phyloP scores from a whole-genome alignment of 805 yeast species.

The Kuraishia hungarica region DNA sequence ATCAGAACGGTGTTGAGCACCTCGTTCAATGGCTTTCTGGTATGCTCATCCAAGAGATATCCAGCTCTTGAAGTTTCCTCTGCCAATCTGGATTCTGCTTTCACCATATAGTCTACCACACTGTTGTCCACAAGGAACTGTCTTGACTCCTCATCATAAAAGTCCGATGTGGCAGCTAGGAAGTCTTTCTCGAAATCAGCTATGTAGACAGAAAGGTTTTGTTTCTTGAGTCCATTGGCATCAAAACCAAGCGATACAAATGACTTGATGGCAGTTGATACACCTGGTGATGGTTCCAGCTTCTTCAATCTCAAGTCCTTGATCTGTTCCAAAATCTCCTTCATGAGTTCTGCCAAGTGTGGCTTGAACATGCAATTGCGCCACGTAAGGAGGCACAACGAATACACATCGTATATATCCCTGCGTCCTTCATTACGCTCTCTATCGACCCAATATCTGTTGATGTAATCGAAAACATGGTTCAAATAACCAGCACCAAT shows the following conservation, averaged over 20 bases:
- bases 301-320: constrained; percentile 74
- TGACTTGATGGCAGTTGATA: constrained; percentile 74
- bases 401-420: constrained; percentile 85
- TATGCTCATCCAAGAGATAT: constrained; percentile 77
- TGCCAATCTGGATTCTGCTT: constrained; percentile 72
- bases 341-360: constrained; percentile 50
- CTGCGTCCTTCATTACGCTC: constrained; percentile 91
- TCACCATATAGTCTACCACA: constrained; percentile 84
- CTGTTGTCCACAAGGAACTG: constrained; percentile 63
- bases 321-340: constrained; percentile 69
- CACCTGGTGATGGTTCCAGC: constrained; percentile 53
- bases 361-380: constrained; percentile 69
- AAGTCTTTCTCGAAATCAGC: constrained; percentile 73
- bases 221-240: constrained; percentile 78
- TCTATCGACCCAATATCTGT: constrained; percentile 95
- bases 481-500: constrained; percentile 88
- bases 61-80: constrained; percentile 79
- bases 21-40: constrained; percentile 69
- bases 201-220: constrained; percentile 74
- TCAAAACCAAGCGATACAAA: constrained; percentile 89
- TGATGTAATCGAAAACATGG: constrained; percentile 91
- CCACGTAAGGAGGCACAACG: constrained; percentile 85
- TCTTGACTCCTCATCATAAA: constrained; percentile 60
- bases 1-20: constrained; percentile 72
- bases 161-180: constrained; percentile 56